Base-by-base conservation (phyloP, 352 stramenopile genomes). In the Pythium aristosporum region DNA sequence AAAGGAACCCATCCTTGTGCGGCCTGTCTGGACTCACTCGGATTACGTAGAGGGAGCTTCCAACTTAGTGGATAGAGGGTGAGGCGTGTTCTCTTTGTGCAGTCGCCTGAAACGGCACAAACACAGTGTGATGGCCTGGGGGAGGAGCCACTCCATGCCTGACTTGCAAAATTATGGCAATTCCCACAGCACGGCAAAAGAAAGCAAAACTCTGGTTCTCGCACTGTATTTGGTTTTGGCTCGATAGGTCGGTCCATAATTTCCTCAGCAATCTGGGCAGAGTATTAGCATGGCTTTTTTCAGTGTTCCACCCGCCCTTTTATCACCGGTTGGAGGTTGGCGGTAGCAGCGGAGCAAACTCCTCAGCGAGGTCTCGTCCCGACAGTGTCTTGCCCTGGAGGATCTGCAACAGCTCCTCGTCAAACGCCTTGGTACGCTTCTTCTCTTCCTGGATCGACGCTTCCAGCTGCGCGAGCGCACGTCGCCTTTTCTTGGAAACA, bases 341-440 rank as follows among this genome's bases (percentile, higher is more conserved):
- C 21, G 25, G 49, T 18, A 60, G 42, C 49, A 80, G 51, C 20
- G 73, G 34, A 2, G 59, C 34, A 59, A 82, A 88, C 44, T 88
- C 76, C 36, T 85, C 79, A 20, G 74, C 64, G 4, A 88, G 60
- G 8, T 67, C 60, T 46, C 77, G 81, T 6, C 79, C 79, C 18
- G 79, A 83, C 47, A 82, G 61, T 10, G 77, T 82, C 61, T 79
- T 80, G 50, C 79, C 76, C 54, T 85, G 82, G 20, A 91, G 71
- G 67, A 83, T 79, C 63, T 69, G 69, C 44, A 91, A 56, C 25
- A 91, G 67, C 54, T 85, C 71, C 28, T 79, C 56, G 37, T 79
- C 68, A 42, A 91, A 91, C 4, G 67, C 73, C 4, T 61, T 76
- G 0, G 69, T 76, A 39, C 63, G 63, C 50, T 72, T 70, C 55